These are phyloP conservation scores for Ilex asprella DNA, from an alignment of 257 asterid genomes.

Conservation along the genomic window DNA sequence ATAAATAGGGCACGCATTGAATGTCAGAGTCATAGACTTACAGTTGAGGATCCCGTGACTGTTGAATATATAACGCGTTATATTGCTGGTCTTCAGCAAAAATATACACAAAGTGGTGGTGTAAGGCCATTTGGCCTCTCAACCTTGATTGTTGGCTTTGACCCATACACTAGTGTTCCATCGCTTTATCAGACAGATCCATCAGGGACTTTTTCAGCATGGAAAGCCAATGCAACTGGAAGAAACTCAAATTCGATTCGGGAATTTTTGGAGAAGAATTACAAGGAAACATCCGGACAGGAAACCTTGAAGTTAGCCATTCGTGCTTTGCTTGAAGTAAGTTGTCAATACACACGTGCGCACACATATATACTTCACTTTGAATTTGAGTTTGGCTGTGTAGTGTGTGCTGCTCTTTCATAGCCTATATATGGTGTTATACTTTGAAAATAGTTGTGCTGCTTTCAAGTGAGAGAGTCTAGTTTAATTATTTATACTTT, in stretches of 20 bases:
- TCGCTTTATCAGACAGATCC: conserved; percentile 97
- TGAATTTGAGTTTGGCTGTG: no score
- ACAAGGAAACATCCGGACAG: conserved; percentile 92
- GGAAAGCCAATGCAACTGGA: conserved; percentile 99
- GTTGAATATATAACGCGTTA: conserved; percentile 99
- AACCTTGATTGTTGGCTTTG: conserved; percentile 94
- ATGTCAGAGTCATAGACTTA: conserved; percentile 82
- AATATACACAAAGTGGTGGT: conserved; percentile 99
- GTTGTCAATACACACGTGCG: not conserved
- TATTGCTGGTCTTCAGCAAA: conserved; percentile 98
- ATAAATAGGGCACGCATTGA: conserved; percentile 90
- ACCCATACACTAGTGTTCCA: conserved; percentile 86
- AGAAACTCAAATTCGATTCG: conserved; percentile 89
- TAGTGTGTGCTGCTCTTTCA: not conserved
- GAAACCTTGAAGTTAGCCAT: conserved; percentile 91
- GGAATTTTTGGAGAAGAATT: conserved; percentile 95
- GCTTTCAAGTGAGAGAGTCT: not conserved
- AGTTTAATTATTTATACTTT: no score
- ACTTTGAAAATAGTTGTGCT: not conserved
- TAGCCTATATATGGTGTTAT: not conserved
- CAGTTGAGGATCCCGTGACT: conserved; percentile 92
- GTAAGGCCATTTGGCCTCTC: conserved; percentile 99
- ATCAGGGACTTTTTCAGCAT: conserved; percentile 97
- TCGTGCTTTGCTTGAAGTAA: conserved; percentile 98
- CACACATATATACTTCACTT: not conserved